Percentiles rank a stretch among this genome's conserved stretches.
Evolutionary conservation across 2,329 filamentous ascomycete species (phyloP).

Genomic region (Lachnellula cervina): DNA sequence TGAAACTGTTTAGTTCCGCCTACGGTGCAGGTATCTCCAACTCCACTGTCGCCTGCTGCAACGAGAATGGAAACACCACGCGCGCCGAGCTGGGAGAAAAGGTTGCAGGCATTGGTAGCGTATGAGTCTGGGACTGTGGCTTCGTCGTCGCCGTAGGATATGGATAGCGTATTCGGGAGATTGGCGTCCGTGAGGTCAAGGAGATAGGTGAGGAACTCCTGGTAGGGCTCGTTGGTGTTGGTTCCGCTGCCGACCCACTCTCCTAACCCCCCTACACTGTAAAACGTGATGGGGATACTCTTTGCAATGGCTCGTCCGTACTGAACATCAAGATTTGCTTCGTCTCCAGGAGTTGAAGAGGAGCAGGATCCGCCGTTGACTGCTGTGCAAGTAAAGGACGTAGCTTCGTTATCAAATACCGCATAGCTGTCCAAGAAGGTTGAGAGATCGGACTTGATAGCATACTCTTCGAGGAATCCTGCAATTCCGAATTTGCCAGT

Average conservation of each 20-base stretch:
- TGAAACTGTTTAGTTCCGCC: constrained; percentile 41
- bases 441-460: constrained; percentile 24
- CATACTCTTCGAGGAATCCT: constrained; percentile 27
- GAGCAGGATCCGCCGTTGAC: constrained; percentile 31
- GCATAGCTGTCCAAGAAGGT: constrained; percentile 26
- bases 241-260: constrained; percentile 42
- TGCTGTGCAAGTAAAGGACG: constrained; percentile 32
- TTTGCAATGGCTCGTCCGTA: constrained; percentile 51
- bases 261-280: constrained; percentile 51
- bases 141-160: constrained; percentile 54
- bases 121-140: constrained; percentile 48
- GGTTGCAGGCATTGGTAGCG: constrained; percentile 46
- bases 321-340: constrained; percentile 58
- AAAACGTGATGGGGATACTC: constrained; percentile 50
- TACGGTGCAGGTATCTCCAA: constrained; percentile 30
- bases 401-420: constrained; percentile 19
- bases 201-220: constrained; percentile 57
- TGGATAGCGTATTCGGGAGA: constrained; percentile 55
- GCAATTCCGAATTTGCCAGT: constrained; percentile 26
- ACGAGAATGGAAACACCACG: constrained; percentile 45
- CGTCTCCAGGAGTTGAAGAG: constrained; percentile 27
- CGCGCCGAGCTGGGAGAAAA: constrained; percentile 49
- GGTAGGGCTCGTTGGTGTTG: constrained; percentile 65
- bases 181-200: constrained; percentile 44
- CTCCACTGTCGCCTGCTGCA: constrained; percentile 45